Evolutionary conservation across 129 eudicot genomes (phyloP).

Genomic region (Saposhnikovia divaricata): DNA sequence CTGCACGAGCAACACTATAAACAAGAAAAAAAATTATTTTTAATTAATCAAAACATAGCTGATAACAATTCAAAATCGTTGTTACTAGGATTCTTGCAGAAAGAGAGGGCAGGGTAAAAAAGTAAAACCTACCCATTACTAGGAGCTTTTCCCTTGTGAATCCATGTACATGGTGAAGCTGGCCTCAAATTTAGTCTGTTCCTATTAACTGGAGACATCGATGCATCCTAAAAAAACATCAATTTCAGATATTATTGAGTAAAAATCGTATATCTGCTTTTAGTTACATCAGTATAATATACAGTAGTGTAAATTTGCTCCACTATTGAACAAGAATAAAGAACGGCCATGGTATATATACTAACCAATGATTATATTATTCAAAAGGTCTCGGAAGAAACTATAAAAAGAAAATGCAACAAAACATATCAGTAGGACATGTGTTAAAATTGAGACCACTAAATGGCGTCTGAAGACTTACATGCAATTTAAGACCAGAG

Average conservation of each 20-base stretch:
- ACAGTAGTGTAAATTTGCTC: not conserved
- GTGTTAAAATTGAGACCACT: not conserved
- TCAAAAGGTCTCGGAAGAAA: not conserved
- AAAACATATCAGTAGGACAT: not conserved
- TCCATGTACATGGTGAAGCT: slow-evolving; percentile 24
- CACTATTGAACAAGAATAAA: not conserved
- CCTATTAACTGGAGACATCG: slow-evolving; percentile 20
- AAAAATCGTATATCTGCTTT: not conserved
- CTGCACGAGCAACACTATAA: slow-evolving; percentile 36
- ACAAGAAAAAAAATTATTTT: not conserved
- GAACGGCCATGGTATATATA: not conserved
- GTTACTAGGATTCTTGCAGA: not conserved
- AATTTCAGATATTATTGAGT: not conserved
- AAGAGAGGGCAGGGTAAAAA: not conserved
- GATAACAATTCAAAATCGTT: not conserved
- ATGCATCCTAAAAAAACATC: slow-evolving; percentile 31
- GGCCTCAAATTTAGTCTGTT: slow-evolving; percentile 26
- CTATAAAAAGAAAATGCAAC: not conserved
- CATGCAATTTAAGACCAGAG: slow-evolving; percentile 37
- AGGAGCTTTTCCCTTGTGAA: slow-evolving; percentile 28
- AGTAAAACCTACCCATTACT: slow-evolving; percentile 29
- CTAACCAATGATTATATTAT: not conserved
- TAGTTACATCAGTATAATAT: not conserved
- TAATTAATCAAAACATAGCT: not conserved
- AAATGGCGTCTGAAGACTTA: slow-evolving; percentile 14